phyloP scores from a whole-genome alignment of 108 stramenopile species.

The Asterionellopsis glacialis region DNA sequence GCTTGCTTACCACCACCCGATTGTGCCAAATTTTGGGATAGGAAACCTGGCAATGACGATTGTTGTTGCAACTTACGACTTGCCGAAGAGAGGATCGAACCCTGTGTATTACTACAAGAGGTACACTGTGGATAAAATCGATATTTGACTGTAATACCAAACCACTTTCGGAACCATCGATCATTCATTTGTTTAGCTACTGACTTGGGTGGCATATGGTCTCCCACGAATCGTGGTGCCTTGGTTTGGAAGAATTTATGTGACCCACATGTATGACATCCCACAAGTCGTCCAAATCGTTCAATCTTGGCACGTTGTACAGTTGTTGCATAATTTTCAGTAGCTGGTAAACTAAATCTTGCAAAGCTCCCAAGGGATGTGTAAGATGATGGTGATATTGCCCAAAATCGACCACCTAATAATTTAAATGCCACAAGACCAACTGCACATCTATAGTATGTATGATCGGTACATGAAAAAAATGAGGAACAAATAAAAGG shows the following conservation, averaged over 20 bases:
- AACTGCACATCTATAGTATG: conserved; percentile 41
- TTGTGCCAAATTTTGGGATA: conserved; percentile 30
- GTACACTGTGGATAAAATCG: conserved; percentile 84
- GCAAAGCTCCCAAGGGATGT: conserved; percentile 77
- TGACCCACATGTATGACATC: conserved; percentile 87
- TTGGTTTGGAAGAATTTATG: conserved; percentile 31
- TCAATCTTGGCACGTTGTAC: conserved; percentile 48
- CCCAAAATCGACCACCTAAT: conserved; percentile 72
- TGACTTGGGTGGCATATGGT: conserved; percentile 87
- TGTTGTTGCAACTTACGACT: conserved; percentile 11
- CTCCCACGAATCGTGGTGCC: conserved; percentile 52
- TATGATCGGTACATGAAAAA: no score
- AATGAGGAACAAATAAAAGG: neutral
- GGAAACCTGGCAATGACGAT: neutral
- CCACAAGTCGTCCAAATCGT: conserved; percentile 50
- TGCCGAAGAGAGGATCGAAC: conserved; percentile 55
- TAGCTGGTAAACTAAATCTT: conserved; percentile 45
- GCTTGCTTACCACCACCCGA: conserved; percentile 66
- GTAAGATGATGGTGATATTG: conserved; percentile 74
- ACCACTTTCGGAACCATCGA: conserved; percentile 38
- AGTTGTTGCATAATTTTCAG: conserved; percentile 66
- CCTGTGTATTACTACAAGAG: conserved; percentile 69
- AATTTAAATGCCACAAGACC: conserved; percentile 71
- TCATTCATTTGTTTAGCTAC: conserved; percentile 66
- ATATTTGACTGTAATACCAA: conserved; percentile 45